Conservation (phyloP, 331 rosid species). For the Phaseolus coccineus region DNA sequence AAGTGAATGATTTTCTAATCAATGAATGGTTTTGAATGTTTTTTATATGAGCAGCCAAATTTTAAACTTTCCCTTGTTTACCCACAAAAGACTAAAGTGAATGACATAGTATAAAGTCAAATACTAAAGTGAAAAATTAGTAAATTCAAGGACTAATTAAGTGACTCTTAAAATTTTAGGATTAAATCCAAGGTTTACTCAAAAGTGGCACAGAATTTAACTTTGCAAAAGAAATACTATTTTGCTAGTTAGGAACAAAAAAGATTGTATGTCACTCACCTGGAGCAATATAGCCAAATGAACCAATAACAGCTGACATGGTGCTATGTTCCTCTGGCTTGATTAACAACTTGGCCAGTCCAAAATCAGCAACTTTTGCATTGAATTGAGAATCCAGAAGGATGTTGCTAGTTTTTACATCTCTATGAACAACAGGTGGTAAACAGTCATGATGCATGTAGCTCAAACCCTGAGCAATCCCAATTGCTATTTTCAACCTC, state of each 20-base stretch:
- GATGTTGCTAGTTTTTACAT: slow-evolving; percentile 49
- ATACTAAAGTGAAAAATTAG: background rate
- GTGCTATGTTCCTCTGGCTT: slow-evolving; percentile 43
- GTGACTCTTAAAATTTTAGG: background rate
- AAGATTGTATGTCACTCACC: slow-evolving; percentile 33
- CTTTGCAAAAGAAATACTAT: slow-evolving; percentile 6
- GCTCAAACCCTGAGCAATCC: slow-evolving; percentile 50
- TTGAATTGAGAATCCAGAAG: slow-evolving; percentile 50
- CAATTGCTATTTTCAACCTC: slow-evolving; percentile 50
- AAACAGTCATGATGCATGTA: slow-evolving; percentile 53
- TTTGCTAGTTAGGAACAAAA: slow-evolving; percentile 25
- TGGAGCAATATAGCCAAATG: slow-evolving; percentile 53
- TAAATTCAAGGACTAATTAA: background rate
- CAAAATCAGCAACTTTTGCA: slow-evolving; percentile 78
- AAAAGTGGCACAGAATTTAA: background rate
- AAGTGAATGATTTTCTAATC: too few relatives aligned
- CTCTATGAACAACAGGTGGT: slow-evolving; percentile 50
- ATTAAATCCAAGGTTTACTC: background rate
- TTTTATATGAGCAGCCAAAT: too few relatives aligned
- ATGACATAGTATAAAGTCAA: background rate
- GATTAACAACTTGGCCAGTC: slow-evolving; percentile 42
- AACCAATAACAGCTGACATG: slow-evolving; percentile 49
- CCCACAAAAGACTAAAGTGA: background rate
- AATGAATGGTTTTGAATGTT: too few relatives aligned
- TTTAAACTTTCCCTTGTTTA: background rate